Conservation (phyloP, 768 basidiomycete genomes). For the Phylloporus sp. region DNA sequence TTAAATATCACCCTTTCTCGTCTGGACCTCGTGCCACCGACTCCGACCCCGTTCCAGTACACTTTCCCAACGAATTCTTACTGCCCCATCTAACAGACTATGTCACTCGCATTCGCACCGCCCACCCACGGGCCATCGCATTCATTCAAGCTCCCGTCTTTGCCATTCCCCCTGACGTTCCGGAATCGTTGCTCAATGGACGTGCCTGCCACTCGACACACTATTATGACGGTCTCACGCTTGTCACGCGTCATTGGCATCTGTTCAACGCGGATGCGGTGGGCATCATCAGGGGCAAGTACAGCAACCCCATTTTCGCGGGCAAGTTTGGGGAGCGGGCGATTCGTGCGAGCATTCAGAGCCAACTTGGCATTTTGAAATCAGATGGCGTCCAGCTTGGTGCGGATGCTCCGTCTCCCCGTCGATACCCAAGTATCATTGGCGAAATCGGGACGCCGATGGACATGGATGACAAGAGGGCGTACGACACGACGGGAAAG, state of each 20-base stretch:
- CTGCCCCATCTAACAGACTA: constrained; percentile 61
- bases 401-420: constrained; percentile 9
- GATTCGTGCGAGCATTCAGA: constrained; percentile 75
- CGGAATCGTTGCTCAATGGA: constrained; percentile 54
- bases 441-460: constrained; percentile 95
- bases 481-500: constrained; percentile 55
- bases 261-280: constrained; percentile 95
- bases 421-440: constrained; percentile 77
- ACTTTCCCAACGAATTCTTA: constrained; percentile 80
- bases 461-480: constrained; percentile 84
- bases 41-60: constrained; percentile 36
- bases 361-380: constrained; percentile 77
- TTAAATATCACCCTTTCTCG: constrained; percentile 42
- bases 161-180: constrained; percentile 61
- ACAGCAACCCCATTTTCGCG: constrained; percentile 60
- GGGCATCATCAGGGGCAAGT: constrained; percentile 83
- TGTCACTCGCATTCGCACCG: constrained; percentile 49
- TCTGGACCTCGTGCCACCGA: background rate
- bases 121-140: constrained; percentile 80
- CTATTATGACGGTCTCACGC: constrained; percentile 93
- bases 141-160: constrained; percentile 94
- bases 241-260: constrained; percentile 90
- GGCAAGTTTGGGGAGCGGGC: constrained; percentile 78
- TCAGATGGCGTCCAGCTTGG: constrained; percentile 65
- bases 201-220: constrained; percentile 74